These are phyloP conservation scores for Monoraphidium neglectum DNA, from an alignment of 139 green algal genomes.

Conservation along the genomic window DNA sequence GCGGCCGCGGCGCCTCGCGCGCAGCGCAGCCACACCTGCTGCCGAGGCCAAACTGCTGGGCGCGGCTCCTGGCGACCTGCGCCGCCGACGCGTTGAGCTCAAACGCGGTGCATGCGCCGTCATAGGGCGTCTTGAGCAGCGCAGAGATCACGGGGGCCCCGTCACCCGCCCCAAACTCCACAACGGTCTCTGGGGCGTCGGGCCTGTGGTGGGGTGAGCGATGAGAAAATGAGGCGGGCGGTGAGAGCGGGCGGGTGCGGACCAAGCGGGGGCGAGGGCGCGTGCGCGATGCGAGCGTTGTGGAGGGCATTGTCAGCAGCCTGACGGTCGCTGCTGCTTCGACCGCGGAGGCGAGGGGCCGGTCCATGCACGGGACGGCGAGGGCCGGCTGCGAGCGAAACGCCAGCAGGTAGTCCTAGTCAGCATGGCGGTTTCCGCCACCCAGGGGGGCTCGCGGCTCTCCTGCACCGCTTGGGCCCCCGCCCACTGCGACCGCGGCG, in stretches of 20 bases:
- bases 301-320: not conserved
- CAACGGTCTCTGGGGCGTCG: constrained; percentile 7
- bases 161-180: constrained; percentile 61
- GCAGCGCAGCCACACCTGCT: constrained; percentile 35
- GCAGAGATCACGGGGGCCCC: constrained; percentile 41
- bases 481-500: too few species aligned
- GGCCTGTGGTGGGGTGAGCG: not conserved
- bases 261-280: not conserved
- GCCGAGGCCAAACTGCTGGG: constrained; percentile 11
- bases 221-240: not conserved
- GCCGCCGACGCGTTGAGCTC: constrained; percentile 52
- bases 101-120: constrained; percentile 41
- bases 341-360: not conserved
- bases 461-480: too few species aligned
- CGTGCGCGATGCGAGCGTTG: not conserved
- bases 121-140: constrained; percentile 25
- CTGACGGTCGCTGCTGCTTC: not conserved
- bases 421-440: too few species aligned
- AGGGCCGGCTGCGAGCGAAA: not conserved
- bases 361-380: not conserved
- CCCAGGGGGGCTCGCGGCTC: too few species aligned
- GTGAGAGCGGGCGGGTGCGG: not conserved
- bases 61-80: constrained; percentile 14
- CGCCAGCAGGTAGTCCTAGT: too few species aligned
- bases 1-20: constrained; percentile 9